A percentile compares a stretch with the other conserved stretches of the same genome.
These are phyloP conservation scores for Phyllosticta citriasiana DNA, from an alignment of 2,329 filamentous ascomycete genomes.

Conservation along the genomic window DNA sequence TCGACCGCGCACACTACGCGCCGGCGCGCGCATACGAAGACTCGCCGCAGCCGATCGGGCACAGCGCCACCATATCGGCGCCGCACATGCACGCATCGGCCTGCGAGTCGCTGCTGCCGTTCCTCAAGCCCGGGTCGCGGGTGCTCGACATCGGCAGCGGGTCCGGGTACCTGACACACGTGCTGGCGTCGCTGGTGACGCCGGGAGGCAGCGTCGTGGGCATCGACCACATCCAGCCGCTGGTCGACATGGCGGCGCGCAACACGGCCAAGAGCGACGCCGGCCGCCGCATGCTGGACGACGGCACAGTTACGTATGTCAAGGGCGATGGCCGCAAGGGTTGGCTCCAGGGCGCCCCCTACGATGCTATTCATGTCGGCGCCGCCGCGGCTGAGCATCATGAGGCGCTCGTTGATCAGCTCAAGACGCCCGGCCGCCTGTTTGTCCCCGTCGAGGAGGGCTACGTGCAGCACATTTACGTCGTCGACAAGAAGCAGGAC, in stretches of 20 bases:
- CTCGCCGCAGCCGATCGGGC: slow-evolving; percentile 58
- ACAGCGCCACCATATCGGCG: slow-evolving; percentile 59
- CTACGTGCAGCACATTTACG: slow-evolving; percentile 57
- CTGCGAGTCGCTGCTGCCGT: slow-evolving; percentile 51
- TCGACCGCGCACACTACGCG: slow-evolving; percentile 81
- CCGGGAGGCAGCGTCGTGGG: slow-evolving; percentile 36
- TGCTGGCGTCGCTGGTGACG: slow-evolving; percentile 68
- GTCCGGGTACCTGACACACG: slow-evolving; percentile 70
- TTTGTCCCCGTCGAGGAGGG: slow-evolving; percentile 64
- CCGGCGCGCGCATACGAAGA: slow-evolving; percentile 63
- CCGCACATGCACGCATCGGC: slow-evolving; percentile 65
- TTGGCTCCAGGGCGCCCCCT: slow-evolving; percentile 44
- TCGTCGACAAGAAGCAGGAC: slow-evolving; percentile 59
- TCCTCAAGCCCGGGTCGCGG: slow-evolving; percentile 41
- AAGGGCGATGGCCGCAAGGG: slow-evolving; percentile 53
- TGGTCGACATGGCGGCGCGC: slow-evolving; percentile 30
- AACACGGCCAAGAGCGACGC: slow-evolving; percentile 36
- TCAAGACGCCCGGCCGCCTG: slow-evolving; percentile 66
- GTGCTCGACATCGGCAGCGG: slow-evolving; percentile 42
- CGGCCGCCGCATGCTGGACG: slow-evolving; percentile 48
- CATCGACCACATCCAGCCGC: slow-evolving; percentile 39
- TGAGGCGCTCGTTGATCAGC: slow-evolving; percentile 60
- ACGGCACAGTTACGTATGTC: slow-evolving; percentile 59
- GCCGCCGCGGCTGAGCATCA: slow-evolving; percentile 72
- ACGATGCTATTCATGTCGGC: slow-evolving; percentile 93